Conservation (phyloP, 371 early-diverging fungal species). For the Umbelopsis sp. region DNA sequence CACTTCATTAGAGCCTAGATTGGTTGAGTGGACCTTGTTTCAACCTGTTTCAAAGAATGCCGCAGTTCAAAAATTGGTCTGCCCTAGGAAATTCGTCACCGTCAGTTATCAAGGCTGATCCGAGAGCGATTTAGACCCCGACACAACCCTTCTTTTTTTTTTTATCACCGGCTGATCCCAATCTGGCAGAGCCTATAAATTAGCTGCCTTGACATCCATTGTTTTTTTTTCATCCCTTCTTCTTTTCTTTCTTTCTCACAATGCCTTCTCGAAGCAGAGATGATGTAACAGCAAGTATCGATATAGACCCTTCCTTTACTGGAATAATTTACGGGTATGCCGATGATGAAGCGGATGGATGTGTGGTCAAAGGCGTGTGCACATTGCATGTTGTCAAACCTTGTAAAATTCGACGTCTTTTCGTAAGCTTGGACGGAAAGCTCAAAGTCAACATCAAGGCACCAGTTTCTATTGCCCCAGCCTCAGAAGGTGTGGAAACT, state of each 20-base stretch:
- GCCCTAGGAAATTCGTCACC: background rate
- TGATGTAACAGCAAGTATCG: slow-evolving; percentile 37
- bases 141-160: background rate
- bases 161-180: background rate
- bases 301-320: slow-evolving; percentile 46
- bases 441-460: slow-evolving; percentile 42
- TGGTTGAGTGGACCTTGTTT: background rate
- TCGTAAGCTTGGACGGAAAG: slow-evolving; percentile 50
- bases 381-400: slow-evolving; percentile 33
- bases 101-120: background rate
- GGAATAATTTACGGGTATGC: slow-evolving; percentile 48
- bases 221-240: background rate
- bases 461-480: slow-evolving; percentile 25
- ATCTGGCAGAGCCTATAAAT: slow-evolving; percentile 10
- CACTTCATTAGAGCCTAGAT: background rate
- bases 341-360: slow-evolving; percentile 53
- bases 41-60: background rate
- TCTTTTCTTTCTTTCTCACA: background rate
- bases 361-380: slow-evolving; percentile 42
- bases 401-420: slow-evolving; percentile 42
- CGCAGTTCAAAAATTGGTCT: background rate
- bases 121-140: background rate
- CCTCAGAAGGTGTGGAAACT: slow-evolving; percentile 37
- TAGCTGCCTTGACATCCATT: background rate
- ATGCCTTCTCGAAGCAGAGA: slow-evolving; percentile 35